Evolutionary conservation across 1,284 basidiomycete genomes (phyloP), one percentile per base, ranked within the genome.

Genomic region (Fomitiporia mediterranea): DNA sequence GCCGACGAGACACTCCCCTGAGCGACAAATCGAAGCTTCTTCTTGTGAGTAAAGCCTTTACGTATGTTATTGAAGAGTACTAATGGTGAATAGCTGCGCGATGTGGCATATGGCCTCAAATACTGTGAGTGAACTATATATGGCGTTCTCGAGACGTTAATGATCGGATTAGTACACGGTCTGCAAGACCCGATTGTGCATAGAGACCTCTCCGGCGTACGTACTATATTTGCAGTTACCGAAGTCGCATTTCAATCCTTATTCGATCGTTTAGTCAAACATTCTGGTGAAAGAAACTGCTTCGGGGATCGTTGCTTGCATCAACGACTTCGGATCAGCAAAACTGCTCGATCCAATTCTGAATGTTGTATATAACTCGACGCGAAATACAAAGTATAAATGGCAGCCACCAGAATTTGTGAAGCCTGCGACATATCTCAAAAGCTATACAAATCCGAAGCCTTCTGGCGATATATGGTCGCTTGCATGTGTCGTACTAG

Each of bases 381-480:
- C 43, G 4, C 27, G n/a, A 13, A 15, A 6, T 15, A 28, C 11
- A 9, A 11, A 5, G 13, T n/a, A 27, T 4, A 28, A 25, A 32
- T 55, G 53, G 53, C 35, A 34, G 5, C 32, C 53, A 19, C 53
- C 53, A 7, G 53, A 55, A 25, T 49, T 37, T 34, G 23, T 55
- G 4, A 4, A 4, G 4, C 4, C 27, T 7, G n/a, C n/a, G n/a
- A n/a, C n/a, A n/a, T n/a, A n/a, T n/a, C 43, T 28, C 4, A 28
- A 46, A 4, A 25, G 46, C 19, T 53, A 53, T 43, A 15, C 39
- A 3, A 43, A 9, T 15, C 52, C 52, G 19, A 46, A 39, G 0
- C 30, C 52, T n/a, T n/a, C 17, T 6, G 53, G 37, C 9, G 55
- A 56, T 37, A 52, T 56, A 19, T 56, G 55, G 55, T 50, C 55